Base-by-base conservation (phyloP, 371 early-diverging fungal species). In the Mitosporidium daphniae region DNA sequence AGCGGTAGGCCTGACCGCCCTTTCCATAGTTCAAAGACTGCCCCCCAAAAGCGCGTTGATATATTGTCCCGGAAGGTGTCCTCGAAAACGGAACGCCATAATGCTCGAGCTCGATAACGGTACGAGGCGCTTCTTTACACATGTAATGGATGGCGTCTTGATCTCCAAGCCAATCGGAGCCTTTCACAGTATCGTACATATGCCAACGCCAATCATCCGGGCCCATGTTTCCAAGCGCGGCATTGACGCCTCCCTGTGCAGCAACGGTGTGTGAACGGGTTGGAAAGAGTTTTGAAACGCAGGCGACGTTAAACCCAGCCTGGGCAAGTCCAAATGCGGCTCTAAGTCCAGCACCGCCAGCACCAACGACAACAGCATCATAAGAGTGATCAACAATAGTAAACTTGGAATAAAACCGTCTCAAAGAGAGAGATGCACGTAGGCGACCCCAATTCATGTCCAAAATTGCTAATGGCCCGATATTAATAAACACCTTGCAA, bases 161-260 rank as follows among this genome's bases (percentile, higher is more conserved):
- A 48, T 89, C 84, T 44, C 56, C 66, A 25, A 86, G 61, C 89
- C 89, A 86, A 46, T 84, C 89, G 30, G 66, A 63, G 25, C 89
- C 89, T 53, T 86, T 86, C 32, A 86, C 82, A 12, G 89, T 86
- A 38, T 86, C 89, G 44, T 82, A 86, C 82, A 78, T 77, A 45
- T 82, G 89, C 89, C 89, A 89, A 47, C 86, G 59, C 89, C 89
- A 84, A 51, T 89, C 91, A 43, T 89, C 86, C 48, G 78, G 72
- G 31, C 69, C 60, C 86, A 89, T 84, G 51, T 89, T 89, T 23
- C 84, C 86, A 18, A 89, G 61, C 26, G 86, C 91, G 36, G 91
- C 91, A 46, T 86, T 84, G 48, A 89, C 72, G 40, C 91, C 91
- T 38, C 91, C 91, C 63, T 89, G 86, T 23, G 89, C 89, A 28